phyloP scores from a whole-genome alignment of 2,329 filamentous ascomycete species.

The Kalmusia sp. region DNA sequence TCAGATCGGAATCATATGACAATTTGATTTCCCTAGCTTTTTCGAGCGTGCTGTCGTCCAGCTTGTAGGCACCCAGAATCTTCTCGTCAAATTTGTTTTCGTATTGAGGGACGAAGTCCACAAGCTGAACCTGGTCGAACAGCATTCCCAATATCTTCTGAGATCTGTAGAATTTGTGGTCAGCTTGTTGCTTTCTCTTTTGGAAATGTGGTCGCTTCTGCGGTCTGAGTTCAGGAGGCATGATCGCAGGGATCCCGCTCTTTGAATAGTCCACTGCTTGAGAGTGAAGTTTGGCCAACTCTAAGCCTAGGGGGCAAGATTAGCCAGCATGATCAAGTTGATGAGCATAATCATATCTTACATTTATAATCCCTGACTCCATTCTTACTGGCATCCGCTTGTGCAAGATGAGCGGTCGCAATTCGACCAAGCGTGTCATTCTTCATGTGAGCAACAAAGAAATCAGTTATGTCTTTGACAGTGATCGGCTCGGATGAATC shows the following conservation, averaged over 20 bases:
- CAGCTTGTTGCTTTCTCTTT: conserved; percentile 66
- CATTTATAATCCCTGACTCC: conserved; percentile 76
- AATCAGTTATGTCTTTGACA: conserved; percentile 76
- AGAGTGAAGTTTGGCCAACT: conserved; percentile 82
- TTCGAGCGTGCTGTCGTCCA: conserved; percentile 62
- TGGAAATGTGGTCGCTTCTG: conserved; percentile 84
- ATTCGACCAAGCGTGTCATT: conserved; percentile 83
- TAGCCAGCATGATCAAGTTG: not conserved
- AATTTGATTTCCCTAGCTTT: conserved; percentile 72
- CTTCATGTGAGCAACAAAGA: conserved; percentile 93
- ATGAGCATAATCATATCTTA: conserved; percentile 47
- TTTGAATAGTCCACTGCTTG: conserved; percentile 95
- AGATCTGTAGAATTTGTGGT: conserved; percentile 68
- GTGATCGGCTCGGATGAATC: conserved; percentile 69
- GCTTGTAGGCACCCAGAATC: conserved; percentile 69
- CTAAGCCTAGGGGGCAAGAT: conserved; percentile 58
- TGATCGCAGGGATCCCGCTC: conserved; percentile 78
- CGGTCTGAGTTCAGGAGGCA: conserved; percentile 68
- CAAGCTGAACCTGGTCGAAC: conserved; percentile 75
- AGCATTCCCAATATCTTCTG: conserved; percentile 77
- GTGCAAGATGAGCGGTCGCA: conserved; percentile 80
- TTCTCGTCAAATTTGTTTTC: conserved; percentile 76
- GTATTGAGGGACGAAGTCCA: conserved; percentile 77
- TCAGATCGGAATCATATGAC: conserved; percentile 78
- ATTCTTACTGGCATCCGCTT: conserved; percentile 67